These are phyloP conservation scores for Penicillium sp. DNA, from an alignment of 2,329 filamentous ascomycete genomes.

Conservation along the genomic window DNA sequence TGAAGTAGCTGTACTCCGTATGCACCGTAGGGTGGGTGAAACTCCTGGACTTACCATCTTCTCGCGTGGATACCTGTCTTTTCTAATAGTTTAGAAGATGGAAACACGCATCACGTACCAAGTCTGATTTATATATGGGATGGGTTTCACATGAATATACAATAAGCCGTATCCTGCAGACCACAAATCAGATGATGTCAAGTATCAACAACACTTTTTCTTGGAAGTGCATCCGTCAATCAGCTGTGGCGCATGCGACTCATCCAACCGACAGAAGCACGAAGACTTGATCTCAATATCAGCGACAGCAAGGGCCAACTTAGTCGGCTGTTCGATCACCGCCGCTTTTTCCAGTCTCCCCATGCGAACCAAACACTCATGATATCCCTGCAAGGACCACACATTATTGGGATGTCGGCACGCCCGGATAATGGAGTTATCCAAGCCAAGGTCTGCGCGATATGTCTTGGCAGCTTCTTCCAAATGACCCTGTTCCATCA, in stretches of 20 bases:
- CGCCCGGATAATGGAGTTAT: slow-evolving; percentile 58
- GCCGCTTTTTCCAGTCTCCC: slow-evolving; percentile 49
- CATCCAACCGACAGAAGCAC: slow-evolving; percentile 54
- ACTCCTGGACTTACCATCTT: too few species aligned
- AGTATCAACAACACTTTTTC: background rate
- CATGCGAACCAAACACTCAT: slow-evolving; percentile 63
- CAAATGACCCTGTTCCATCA: slow-evolving; percentile 62
- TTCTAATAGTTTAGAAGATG: too few species aligned
- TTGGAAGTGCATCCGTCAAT: background rate
- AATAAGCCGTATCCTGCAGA: too few species aligned
- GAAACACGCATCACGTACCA: too few species aligned
- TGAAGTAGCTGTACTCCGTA: too few species aligned
- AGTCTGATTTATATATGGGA: too few species aligned
- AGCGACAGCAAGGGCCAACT: slow-evolving; percentile 53
- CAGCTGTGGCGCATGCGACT: slow-evolving; percentile 8
- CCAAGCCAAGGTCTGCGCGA: slow-evolving; percentile 59
- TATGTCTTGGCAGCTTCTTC: slow-evolving; percentile 58
- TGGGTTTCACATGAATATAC: too few species aligned
- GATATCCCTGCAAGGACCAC: slow-evolving; percentile 69
- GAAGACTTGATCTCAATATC: slow-evolving; percentile 59
- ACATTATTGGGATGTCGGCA: slow-evolving; percentile 69
- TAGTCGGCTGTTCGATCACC: slow-evolving; percentile 48
- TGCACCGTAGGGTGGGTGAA: too few species aligned
- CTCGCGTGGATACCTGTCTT: too few species aligned
- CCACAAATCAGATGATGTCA: too few species aligned